A percentile compares a stretch with the other conserved stretches of the same genome.
Evolutionary conservation across 768 basidiomycete genomes (phyloP).

Genomic region (Boletellus ananiceps): DNA sequence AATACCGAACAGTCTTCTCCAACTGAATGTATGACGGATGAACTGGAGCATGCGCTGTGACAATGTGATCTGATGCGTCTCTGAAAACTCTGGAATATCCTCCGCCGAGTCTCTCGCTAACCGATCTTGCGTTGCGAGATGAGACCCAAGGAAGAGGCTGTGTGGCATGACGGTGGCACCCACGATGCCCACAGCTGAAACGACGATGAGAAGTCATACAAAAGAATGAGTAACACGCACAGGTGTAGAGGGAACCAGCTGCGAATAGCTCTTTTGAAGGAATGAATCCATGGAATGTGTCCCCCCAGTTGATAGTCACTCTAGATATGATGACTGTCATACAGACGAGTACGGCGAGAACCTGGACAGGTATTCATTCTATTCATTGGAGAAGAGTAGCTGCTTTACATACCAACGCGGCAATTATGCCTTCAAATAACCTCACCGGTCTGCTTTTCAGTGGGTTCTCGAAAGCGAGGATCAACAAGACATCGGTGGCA

Average conservation of each 20-base stretch:
- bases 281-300: constrained; percentile 71
- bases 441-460: constrained; percentile 60
- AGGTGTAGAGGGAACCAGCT: constrained; percentile 58
- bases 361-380: constrained; percentile 33
- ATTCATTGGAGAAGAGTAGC: background rate
- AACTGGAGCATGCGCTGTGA: constrained; percentile 12
- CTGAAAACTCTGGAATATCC: constrained; percentile 13
- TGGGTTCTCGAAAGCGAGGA: constrained; percentile 71
- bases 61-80: constrained; percentile 19
- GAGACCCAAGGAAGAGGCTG: constrained; percentile 84
- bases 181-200: constrained; percentile 61
- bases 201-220: constrained; percentile 10
- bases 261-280: constrained; percentile 63
- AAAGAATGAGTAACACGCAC: constrained; percentile 34
- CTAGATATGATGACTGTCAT: constrained; percentile 74
- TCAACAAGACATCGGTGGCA: constrained; percentile 59
- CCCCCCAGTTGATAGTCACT: constrained; percentile 64
- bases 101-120: constrained; percentile 34
- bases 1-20: constrained; percentile 23
- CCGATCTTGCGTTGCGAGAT: constrained; percentile 79
- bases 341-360: constrained; percentile 68
- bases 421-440: constrained; percentile 64
- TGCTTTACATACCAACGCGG: constrained; percentile 44
- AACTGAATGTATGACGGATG: constrained; percentile 4
- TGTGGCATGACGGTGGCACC: constrained; percentile 94